A percentile compares a stretch with the other conserved stretches of the same genome.
These are phyloP conservation scores for Penicillium cosmopolitanum DNA, from an alignment of 495 filamentous ascomycete species.

Conservation along the genomic window DNA sequence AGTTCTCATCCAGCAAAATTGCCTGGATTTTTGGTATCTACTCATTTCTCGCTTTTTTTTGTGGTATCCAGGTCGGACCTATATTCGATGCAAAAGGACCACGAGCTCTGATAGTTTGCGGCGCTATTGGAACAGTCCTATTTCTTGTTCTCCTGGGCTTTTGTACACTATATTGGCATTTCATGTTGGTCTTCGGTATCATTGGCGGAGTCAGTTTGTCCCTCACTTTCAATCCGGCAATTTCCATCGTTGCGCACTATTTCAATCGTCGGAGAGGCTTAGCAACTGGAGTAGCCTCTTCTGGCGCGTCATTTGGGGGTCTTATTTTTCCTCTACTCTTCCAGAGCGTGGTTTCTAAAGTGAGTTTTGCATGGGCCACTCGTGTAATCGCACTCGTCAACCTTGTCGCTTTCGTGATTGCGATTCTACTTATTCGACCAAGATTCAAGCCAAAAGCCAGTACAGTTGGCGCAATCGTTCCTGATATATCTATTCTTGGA, in stretches of 20 bases:
- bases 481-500: constrained; percentile 43
- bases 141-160: constrained; percentile 4
- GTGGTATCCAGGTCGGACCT: constrained; percentile 8
- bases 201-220: constrained; percentile 7
- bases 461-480: constrained; percentile 37
- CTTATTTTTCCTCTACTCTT: constrained; percentile 74
- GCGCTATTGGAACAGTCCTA: constrained; percentile 1
- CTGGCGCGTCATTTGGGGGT: constrained; percentile 68
- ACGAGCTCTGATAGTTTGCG: neutral
- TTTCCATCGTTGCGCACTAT: constrained; percentile 11
- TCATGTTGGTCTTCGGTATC: constrained; percentile 1
- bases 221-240: constrained; percentile 6
- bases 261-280: constrained; percentile 6
- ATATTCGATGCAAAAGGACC: constrained; percentile 7
- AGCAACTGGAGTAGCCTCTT: constrained; percentile 41
- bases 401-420: constrained; percentile 45
- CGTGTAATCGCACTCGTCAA: constrained; percentile 56
- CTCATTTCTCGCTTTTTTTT: constrained; percentile 1
- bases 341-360: constrained; percentile 55
- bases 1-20: neutral
- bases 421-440: constrained; percentile 42
- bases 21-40: constrained; percentile 8
- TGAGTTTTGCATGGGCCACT: constrained; percentile 76
- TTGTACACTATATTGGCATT: constrained; percentile 5
- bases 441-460: constrained; percentile 37